Percentiles rank a stretch among this genome's conserved stretches.
Evolutionary conservation across 495 filamentous ascomycete genomes (phyloP).

Genomic region (Penicillium lividum): DNA sequence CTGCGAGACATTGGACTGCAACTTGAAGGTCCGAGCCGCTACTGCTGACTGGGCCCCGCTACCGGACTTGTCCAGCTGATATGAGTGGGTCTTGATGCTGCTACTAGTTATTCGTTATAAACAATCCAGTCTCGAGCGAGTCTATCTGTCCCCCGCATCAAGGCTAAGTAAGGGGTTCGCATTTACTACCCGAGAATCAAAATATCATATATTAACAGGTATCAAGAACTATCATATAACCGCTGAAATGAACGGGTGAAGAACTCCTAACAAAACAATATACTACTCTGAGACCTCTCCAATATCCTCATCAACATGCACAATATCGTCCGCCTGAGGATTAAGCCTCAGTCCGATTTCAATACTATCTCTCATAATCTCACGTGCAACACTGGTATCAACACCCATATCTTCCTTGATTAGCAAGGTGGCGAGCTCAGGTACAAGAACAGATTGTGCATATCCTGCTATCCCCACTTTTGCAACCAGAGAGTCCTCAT

Average conservation of each 20-base stretch:
- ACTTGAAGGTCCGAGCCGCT: too few species aligned
- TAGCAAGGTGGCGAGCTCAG: constrained; percentile 74
- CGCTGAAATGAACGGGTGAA: not conserved
- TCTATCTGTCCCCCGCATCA: too few species aligned
- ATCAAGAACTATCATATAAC: not conserved
- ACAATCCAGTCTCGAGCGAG: too few species aligned
- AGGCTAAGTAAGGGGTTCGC: not conserved
- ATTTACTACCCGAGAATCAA: not conserved
- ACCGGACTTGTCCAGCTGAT: too few species aligned
- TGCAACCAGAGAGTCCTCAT: constrained; percentile 68
- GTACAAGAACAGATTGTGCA: constrained; percentile 82
- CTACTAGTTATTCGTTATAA: too few species aligned
- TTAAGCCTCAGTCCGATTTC: constrained; percentile 78
- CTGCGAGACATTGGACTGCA: not conserved
- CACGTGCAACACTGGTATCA: constrained; percentile 61
- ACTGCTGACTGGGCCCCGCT: too few species aligned
- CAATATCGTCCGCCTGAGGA: constrained; percentile 61
- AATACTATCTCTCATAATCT: constrained; percentile 71
- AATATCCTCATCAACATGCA: constrained; percentile 34
- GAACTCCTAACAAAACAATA: too few species aligned
- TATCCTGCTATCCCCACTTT: constrained; percentile 70
- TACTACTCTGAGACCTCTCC: constrained; percentile 1
- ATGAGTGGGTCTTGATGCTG: too few species aligned
- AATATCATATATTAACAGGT: not conserved
- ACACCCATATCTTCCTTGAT: constrained; percentile 85